Base-by-base conservation (phyloP, 2,329 filamentous ascomycete genomes). In the Alternaria arborescens region DNA sequence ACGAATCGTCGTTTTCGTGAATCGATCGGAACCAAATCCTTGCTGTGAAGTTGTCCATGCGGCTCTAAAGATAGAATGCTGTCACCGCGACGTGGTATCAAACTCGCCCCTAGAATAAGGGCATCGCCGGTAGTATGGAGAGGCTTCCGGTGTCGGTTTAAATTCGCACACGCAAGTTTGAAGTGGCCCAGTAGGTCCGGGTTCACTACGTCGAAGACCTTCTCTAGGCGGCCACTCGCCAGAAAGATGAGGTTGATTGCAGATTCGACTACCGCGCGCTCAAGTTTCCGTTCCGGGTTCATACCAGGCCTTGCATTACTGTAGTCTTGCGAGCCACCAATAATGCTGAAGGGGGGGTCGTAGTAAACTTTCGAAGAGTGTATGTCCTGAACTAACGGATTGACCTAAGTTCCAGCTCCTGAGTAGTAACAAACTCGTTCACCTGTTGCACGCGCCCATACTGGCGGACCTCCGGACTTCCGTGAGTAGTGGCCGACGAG, bases 231-330 rank as follows among this genome's bases (percentile, higher is more conserved):
- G 3, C 48, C 41, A 12, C 8, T 58, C 8, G 4, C 16, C 7
- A 65, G 53, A 38, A 65, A 65, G 22, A 58, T n/a, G 5, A 58
- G 36, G 30, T 55, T 52, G 28, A 65, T 55, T 6, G 42, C 55
- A 8, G 47, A 51, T 8, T 65, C 55, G 16, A 55, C 50, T 6
- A 62, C 18, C 4, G 52, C 38, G n/a, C 26, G 58, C 52, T 47
- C 28, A n/a, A 28, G 16, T 16, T 30, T 24, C 20, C 40, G 26
- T 10, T 46, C 47, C 3, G 7, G 8, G 12, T 4, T 34, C 34
- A 55, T 60, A 5, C 52, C 36, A n/a, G 18, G 20, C n/a, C 6
- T n/a, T 8, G 7, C 2, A 20, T 6, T n/a, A 20, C 20, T 22
- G 20, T 24, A 16, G 5, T 26, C 24, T 4, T 18, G 20, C 3